A percentile compares a stretch with the other conserved stretches of the same genome.
phyloP scores from a whole-genome alignment of 139 green algal species.

The Auxenochlorella protothecoides region DNA sequence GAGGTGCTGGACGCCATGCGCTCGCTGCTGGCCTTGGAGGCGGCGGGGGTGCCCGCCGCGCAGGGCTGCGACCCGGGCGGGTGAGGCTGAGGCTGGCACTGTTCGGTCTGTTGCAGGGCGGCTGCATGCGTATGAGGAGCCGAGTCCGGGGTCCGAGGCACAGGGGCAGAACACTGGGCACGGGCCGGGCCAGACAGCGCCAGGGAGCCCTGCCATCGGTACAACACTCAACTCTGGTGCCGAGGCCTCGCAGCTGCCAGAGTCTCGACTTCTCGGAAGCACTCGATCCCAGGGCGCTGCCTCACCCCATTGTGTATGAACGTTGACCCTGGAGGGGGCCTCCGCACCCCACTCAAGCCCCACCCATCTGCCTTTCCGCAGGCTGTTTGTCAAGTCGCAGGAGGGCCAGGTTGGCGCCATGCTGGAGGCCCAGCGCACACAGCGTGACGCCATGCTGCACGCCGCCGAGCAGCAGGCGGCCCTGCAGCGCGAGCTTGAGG shows the following conservation, averaged over 20 bases:
- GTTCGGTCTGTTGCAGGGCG: too few species aligned
- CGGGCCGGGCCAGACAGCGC: background rate
- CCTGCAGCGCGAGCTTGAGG: too few species aligned
- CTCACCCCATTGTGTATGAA: background rate
- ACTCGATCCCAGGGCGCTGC: background rate
- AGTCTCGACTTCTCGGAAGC: background rate
- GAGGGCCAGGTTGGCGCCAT: conserved; percentile 5
- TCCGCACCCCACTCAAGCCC: background rate
- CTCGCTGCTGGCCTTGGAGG: conserved; percentile 31
- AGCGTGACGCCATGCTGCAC: too few species aligned
- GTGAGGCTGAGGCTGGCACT: background rate
- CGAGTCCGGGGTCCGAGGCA: background rate
- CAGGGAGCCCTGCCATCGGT: background rate
- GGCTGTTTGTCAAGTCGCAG: conserved; percentile 3
- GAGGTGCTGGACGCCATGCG: conserved; percentile 17
- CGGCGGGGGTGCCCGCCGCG: conserved; percentile 23
- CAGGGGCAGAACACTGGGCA: background rate
- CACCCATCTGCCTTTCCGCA: background rate
- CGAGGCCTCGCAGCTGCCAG: background rate
- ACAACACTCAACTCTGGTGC: background rate
- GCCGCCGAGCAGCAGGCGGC: too few species aligned
- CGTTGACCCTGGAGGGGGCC: background rate
- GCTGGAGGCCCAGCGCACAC: conserved; percentile 2
- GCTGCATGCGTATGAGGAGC: background rate
- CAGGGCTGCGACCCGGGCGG: conserved; percentile 24